Base-by-base conservation (phyloP, 148 eudicot species). In the Vaccinium macrocarpon region DNA sequence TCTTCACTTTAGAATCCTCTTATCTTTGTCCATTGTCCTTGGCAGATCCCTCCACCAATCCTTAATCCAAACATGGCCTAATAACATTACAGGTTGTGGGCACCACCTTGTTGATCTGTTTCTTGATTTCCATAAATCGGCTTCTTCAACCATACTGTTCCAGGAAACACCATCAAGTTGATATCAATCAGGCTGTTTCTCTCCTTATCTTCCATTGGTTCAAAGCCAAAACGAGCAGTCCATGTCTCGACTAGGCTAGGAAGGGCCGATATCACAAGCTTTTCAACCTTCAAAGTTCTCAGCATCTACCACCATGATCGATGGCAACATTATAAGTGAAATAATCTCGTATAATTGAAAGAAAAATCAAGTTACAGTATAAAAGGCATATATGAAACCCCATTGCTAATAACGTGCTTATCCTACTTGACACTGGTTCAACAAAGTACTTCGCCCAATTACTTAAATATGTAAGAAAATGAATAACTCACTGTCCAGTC, bases 161-260 rank as follows among this genome's bases (percentile, higher is more conserved):
- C 99, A 6, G 98, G 99, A 84, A 97, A 95, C 51, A 97, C 98
- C 99, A 97, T 97, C 78, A 97, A 86, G 91, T 93, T 97, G 86
- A 88, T 82, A 38, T 93, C 88, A 72, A 86, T 92, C 81, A 93
- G 86, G 82, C 95, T 91, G 72, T 73, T 86, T 82, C 86, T 93
- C 88, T 97, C 99, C 38, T 91, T 82, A 75, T 92, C 96, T 81
- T 89, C 92, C 89, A 97, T 83, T n/a, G 86, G 95, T 82, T 88
- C 79, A 76, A 97, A 97, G 82, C 98, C 99, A 86, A 97, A 97
- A 18, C 99, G 94, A 59, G 78, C 76, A 0, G 95, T 92, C 99
- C 99, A 97, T 61, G 99, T 97, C 82, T 93, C 98, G 29, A 95
- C 95, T 81, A 97, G 85, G 82, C 83, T 86, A 50, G 98, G 88